Evolutionary conservation across 2,329 filamentous ascomycete species (phyloP).

Genomic region (Fusarium sp.): DNA sequence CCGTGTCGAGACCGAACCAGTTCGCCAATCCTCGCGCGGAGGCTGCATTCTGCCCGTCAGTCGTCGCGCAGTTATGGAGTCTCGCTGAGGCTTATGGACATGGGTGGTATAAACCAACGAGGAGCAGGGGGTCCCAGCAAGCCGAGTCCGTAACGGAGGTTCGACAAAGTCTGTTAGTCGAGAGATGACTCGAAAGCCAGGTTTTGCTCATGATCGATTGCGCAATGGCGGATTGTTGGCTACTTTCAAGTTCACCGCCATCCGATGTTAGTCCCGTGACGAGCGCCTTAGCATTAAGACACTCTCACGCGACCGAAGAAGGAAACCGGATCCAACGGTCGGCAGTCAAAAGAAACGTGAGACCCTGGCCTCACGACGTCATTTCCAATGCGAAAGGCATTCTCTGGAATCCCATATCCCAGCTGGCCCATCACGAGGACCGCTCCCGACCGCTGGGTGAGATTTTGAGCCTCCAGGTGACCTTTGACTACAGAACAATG

Average conservation of each 20-base stretch:
- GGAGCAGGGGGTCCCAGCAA: slow-evolving; percentile 10
- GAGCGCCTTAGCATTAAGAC: slow-evolving; percentile 10
- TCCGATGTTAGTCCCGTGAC: slow-evolving; percentile 27
- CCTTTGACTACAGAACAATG: not conserved
- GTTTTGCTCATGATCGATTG: slow-evolving; percentile 15
- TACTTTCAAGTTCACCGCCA: slow-evolving; percentile 32
- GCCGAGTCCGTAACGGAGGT: not conserved
- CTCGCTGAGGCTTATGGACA: slow-evolving; percentile 31
- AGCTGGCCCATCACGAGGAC: slow-evolving; percentile 29
- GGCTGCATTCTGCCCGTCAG: slow-evolving; percentile 28
- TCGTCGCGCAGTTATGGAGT: slow-evolving; percentile 25
- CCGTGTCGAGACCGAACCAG: slow-evolving; percentile 29
- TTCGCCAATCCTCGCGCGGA: slow-evolving; percentile 40
- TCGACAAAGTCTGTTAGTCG: slow-evolving; percentile 20
- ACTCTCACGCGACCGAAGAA: slow-evolving; percentile 33
- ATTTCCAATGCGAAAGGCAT: slow-evolving; percentile 30
- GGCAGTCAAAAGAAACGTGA: slow-evolving; percentile 18
- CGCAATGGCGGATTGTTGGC: slow-evolving; percentile 23
- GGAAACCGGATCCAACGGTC: slow-evolving; percentile 27
- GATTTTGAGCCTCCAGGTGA: slow-evolving; percentile 25
- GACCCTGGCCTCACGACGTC: slow-evolving; percentile 30
- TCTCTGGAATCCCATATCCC: slow-evolving; percentile 17
- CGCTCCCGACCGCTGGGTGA: slow-evolving; percentile 32
- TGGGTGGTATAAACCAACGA: slow-evolving; percentile 35
- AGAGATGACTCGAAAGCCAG: not conserved